A percentile compares a stretch with the other conserved stretches of the same genome.
Evolutionary conservation across 2,329 filamentous ascomycete genomes (phyloP).

Genomic region (Fusarium sp.): DNA sequence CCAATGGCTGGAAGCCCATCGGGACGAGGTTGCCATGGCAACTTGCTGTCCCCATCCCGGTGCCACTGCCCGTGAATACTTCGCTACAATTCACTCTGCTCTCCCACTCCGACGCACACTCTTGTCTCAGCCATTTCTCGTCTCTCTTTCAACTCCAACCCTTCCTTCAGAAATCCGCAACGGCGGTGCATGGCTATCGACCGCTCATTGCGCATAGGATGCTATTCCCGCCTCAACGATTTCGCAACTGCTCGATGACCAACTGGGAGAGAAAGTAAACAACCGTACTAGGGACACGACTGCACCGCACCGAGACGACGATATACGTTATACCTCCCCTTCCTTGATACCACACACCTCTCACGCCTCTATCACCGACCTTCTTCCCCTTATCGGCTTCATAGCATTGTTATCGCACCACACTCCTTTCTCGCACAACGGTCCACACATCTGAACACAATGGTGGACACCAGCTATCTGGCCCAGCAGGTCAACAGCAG

Average conservation of each 20-base stretch:
- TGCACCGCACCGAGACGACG: slow-evolving; percentile 29
- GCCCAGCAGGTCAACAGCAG: slow-evolving; percentile 96
- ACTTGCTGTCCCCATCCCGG: slow-evolving; percentile 19
- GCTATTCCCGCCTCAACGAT: slow-evolving; percentile 38
- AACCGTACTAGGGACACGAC: slow-evolving; percentile 29
- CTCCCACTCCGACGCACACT: slow-evolving; percentile 22
- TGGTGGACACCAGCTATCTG: slow-evolving; percentile 88
- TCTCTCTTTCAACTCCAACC: slow-evolving; percentile 34
- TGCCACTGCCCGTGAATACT: slow-evolving; percentile 40
- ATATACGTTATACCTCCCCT: slow-evolving; percentile 17
- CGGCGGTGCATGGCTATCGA: slow-evolving; percentile 34
- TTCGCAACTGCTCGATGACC: slow-evolving; percentile 43
- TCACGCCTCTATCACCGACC: slow-evolving; percentile 21
- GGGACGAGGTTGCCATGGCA: slow-evolving; percentile 39
- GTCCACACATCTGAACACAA: slow-evolving; percentile 52
- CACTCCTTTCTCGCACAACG: slow-evolving; percentile 28
- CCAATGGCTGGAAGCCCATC: slow-evolving; percentile 20
- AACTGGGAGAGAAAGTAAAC: slow-evolving; percentile 46
- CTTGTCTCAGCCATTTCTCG: slow-evolving; percentile 40
- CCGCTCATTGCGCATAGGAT: slow-evolving; percentile 40
- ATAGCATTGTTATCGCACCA: slow-evolving; percentile 27
- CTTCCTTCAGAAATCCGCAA: slow-evolving; percentile 18
- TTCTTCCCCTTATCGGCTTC: slow-evolving; percentile 9
- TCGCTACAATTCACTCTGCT: slow-evolving; percentile 22
- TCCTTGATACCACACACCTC: slow-evolving; percentile 15